A percentile compares a stretch with the other conserved stretches of the same genome.
These are phyloP conservation scores for Starmerella ratchasimensis DNA, from an alignment of 805 yeast genomes.

Conservation along the genomic window DNA sequence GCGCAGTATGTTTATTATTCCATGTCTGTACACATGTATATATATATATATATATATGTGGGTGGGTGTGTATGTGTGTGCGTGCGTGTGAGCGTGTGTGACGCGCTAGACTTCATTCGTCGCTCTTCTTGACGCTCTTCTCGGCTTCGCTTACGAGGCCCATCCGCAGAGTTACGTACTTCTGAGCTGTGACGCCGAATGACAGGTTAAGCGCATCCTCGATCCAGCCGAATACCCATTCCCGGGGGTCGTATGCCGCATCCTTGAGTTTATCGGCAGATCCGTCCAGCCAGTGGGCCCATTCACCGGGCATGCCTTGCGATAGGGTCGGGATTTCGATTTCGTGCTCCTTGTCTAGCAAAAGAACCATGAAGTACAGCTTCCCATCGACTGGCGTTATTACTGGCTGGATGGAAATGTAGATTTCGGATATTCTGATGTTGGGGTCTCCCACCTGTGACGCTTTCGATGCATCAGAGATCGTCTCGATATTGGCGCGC, in stretches of 20 bases:
- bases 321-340: constrained; percentile 64
- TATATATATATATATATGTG: too few relatives aligned
- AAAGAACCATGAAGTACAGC: constrained; percentile 61
- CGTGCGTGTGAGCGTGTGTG: too few relatives aligned
- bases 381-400: constrained; percentile 22
- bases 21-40: too few relatives aligned
- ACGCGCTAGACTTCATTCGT: too few relatives aligned
- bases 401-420: constrained; percentile 56
- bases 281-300: constrained; percentile 85
- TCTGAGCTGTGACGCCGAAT: constrained; percentile 79
- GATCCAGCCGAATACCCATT: constrained; percentile 71
- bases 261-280: constrained; percentile 24
- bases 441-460: constrained; percentile 13
- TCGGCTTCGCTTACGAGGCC: constrained; percentile 33
- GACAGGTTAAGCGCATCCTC: constrained; percentile 64
- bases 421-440: constrained; percentile 41
- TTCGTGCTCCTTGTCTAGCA: constrained; percentile 67
- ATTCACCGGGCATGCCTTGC: constrained; percentile 76
- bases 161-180: constrained; percentile 84
- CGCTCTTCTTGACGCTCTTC: too few relatives aligned
- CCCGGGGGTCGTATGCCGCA: constrained; percentile 58
- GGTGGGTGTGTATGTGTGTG: too few relatives aligned
- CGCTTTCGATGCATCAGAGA: constrained; percentile 29
- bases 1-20: background rate
- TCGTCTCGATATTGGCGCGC: constrained; percentile 66